Base-by-base conservation (phyloP, 2,329 filamentous ascomycete genomes). In the Aspergillus sp. region DNA sequence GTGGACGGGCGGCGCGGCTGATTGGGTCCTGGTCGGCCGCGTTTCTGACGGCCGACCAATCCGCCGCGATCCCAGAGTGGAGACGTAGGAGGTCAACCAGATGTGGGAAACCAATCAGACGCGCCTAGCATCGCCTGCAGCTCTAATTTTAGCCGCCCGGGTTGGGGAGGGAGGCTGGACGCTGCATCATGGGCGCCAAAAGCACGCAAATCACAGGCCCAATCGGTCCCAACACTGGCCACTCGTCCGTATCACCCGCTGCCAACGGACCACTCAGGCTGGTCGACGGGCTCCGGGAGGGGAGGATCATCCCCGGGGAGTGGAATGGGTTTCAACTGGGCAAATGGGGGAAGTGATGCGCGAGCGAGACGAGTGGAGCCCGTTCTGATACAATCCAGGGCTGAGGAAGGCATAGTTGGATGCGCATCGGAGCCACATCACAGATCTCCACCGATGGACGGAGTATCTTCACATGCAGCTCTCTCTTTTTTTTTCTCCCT, bases 141-240 rank as follows among this genome's bases (percentile, higher is more conserved):
- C 66, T 67, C 68, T 71, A 71, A 69, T 65, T 71, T 71, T 71
- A 71, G 69, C 68, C 66, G 64, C 64, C 61, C 59, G 58, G 58
- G 58, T 53, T 54, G 46, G 49, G 54, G 47, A 52, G 59, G 57
- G 58, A 57, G 58, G 53, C 54, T 60, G 57, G 57, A 60, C 55
- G 58, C 58, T 64, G 58, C 58, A 63, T 64, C 60, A 57, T 56
- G 57, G 66, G 69, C 69, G 69, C 63, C 66, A 70, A 71, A 65
- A 53, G 52, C 61, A 61, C 57, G 60, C 54, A 62, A 62, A 58
- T 69, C 60, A 69, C 52, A 67, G 59, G 60, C 56, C 58, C 46
- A 53, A 50, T 45, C 38, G 36, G n/a, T n/a, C 50, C 58, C 57
- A 57, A 59, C 52, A 52, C 47, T 23, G 45, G 49, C 49, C 7